Conservation (phyloP, 495 filamentous ascomycete species). For the Podospora anserina region DNA sequence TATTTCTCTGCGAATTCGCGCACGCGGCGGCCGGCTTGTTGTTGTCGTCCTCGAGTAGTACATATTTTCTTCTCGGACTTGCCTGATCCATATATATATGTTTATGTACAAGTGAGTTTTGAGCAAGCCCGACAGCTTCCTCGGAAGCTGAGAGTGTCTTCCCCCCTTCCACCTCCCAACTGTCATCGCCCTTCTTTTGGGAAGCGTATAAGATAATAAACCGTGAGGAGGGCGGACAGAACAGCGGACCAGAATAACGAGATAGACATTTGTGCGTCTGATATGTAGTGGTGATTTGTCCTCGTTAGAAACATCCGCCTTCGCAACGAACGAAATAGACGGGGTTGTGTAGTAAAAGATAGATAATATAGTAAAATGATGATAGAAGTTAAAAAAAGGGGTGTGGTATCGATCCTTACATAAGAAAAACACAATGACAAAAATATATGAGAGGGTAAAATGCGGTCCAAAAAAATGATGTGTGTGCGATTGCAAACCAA, state of each 20-base stretch:
- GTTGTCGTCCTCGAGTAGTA: not conserved
- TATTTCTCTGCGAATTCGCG: not conserved
- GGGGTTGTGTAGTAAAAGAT: not conserved
- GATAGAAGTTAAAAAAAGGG: not conserved
- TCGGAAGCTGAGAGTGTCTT: not conserved
- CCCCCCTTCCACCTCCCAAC: not conserved
- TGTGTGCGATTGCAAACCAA: not conserved
- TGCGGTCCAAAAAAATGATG: slow-evolving; percentile 7
- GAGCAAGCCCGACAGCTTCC: not conserved
- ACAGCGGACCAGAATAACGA: not conserved
- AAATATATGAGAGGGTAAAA: slow-evolving; percentile 2
- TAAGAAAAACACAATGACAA: not conserved
- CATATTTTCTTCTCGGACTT: not conserved
- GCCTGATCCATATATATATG: not conserved
- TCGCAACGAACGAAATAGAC: not conserved
- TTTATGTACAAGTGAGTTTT: not conserved
- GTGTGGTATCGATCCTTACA: slow-evolving; percentile 25
- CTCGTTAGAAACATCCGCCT: not conserved
- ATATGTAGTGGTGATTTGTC: not conserved
- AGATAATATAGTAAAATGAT: not conserved
- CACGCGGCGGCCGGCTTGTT: not conserved
- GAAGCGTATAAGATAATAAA: not conserved
- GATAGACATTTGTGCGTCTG: not conserved
- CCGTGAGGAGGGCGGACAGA: not conserved
- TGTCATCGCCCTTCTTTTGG: not conserved